These are phyloP conservation scores for Ceratorhiza oryzae-sativae DNA, from an alignment of 1,284 basidiomycete genomes.

Conservation along the genomic window DNA sequence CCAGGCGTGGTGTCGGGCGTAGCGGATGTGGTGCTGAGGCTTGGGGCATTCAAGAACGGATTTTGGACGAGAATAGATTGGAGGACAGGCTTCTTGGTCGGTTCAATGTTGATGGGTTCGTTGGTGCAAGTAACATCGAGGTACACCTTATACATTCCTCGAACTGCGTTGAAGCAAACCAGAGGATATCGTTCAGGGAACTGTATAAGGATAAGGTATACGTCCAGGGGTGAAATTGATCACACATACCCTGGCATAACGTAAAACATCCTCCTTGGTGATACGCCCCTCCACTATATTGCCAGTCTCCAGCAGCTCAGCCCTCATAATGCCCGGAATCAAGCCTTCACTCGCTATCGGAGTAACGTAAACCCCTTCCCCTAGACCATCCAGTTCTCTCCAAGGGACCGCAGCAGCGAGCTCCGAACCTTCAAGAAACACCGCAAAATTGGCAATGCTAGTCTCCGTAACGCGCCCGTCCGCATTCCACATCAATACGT, in stretches of 20 bases:
- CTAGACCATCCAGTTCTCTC: no score
- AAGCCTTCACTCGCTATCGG: not conserved
- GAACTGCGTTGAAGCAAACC: constrained; percentile 32
- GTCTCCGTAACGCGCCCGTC: constrained; percentile 1
- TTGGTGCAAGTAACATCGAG: not conserved
- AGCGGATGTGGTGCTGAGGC: not conserved
- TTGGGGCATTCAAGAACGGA: not conserved
- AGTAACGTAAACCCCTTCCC: constrained; percentile 2
- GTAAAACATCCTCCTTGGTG: not conserved
- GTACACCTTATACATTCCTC: not conserved
- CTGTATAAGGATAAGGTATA: not conserved
- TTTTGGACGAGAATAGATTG: not conserved
- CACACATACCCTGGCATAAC: constrained; percentile 3
- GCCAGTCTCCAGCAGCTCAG: constrained; percentile 3
- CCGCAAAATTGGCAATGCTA: constrained; percentile 30
- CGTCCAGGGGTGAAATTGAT: not conserved
- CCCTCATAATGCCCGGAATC: constrained; percentile 22
- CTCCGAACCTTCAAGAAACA: constrained; percentile 11
- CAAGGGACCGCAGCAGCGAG: constrained; percentile 5
- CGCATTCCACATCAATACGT: constrained; percentile 27
- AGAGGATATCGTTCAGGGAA: constrained; percentile 4
- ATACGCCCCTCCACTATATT: constrained; percentile 7
- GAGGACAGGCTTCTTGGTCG: not conserved
- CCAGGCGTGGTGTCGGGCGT: constrained; percentile 22
- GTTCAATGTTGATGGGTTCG: not conserved